These are phyloP conservation scores for Vitis hybrid DNA, from an alignment of 177 flowering plant species.

Conservation along the genomic window DNA sequence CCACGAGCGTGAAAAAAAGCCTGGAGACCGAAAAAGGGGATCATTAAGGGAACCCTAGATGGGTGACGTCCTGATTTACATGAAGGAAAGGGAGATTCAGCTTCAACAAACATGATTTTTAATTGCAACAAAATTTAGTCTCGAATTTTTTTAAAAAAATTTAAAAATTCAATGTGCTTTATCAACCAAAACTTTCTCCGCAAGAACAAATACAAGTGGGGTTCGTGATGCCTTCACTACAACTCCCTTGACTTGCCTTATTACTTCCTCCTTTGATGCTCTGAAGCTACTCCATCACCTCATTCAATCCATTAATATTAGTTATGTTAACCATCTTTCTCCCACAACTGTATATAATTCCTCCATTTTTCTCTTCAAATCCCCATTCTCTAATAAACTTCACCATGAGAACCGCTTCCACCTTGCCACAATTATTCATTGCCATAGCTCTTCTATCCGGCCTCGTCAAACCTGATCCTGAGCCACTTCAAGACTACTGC, in stretches of 20 bases:
- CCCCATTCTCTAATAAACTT: background rate
- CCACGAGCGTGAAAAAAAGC: too few relatives aligned
- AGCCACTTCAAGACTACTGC: slow-evolving; percentile 77
- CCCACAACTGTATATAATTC: slow-evolving; percentile 8
- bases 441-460: slow-evolving; percentile 16
- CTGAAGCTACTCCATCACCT: slow-evolving; percentile 24
- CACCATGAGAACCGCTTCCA: slow-evolving; percentile 7
- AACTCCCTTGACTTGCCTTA: slow-evolving; percentile 18
- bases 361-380: background rate
- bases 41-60: too few relatives aligned
- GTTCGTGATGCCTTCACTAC: background rate
- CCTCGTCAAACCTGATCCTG: slow-evolving; percentile 48
- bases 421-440: slow-evolving; percentile 12
- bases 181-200: too few relatives aligned
- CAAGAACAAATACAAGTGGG: background rate
- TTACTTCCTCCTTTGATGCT: slow-evolving; percentile 13
- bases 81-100: too few relatives aligned
- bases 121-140: too few relatives aligned
- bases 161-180: too few relatives aligned
- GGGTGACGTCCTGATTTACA: too few relatives aligned
- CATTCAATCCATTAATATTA: background rate
- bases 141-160: too few relatives aligned
- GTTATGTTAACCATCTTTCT: slow-evolving; percentile 1
- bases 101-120: too few relatives aligned
- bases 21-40: too few relatives aligned